phyloP scores from a whole-genome alignment of 2,329 filamentous ascomycete genomes.

The Periconia sp. region DNA sequence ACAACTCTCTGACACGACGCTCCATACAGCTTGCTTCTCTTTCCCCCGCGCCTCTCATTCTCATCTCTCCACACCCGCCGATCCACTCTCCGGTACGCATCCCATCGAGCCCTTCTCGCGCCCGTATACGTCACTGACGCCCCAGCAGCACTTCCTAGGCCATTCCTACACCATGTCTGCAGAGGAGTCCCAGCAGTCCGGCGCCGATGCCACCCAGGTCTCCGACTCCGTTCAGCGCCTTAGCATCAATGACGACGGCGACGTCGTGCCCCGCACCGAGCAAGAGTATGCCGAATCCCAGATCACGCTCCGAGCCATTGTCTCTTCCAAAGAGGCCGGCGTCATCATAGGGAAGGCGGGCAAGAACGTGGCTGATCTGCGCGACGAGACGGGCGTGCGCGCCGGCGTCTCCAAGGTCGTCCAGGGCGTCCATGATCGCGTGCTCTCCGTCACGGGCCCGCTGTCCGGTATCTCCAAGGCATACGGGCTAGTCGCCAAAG shows the following conservation, averaged over 20 bases:
- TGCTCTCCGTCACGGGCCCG: constrained; percentile 91
- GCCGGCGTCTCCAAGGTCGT: constrained; percentile 99
- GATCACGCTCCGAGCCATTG: constrained; percentile 93
- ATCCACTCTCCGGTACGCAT: constrained; percentile 22
- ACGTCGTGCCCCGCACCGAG: constrained; percentile 85
- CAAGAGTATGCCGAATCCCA: constrained; percentile 94
- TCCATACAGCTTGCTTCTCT: constrained; percentile 17
- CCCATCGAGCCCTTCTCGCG: constrained; percentile 18
- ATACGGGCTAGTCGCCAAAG: constrained; percentile 90
- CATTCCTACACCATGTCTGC: constrained; percentile 51
- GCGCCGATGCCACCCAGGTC: constrained; percentile 45
- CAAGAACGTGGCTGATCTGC: constrained; percentile 96
- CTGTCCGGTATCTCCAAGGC: constrained; percentile 89
- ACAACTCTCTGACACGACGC: constrained; percentile 28
- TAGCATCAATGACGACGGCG: constrained; percentile 65
- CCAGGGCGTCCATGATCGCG: constrained; percentile 94
- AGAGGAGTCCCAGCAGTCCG: constrained; percentile 44
- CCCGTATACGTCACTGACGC: constrained; percentile 36
- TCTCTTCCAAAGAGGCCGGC: constrained; percentile 97
- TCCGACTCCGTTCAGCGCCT: constrained; percentile 51
- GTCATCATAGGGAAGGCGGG: constrained; percentile 99
- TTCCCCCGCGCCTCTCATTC: constrained; percentile 17
- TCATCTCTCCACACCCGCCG: constrained; percentile 12
- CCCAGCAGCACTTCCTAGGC: constrained; percentile 27
- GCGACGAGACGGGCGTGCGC: constrained; percentile 97